Conservation (phyloP, 2,329 filamentous ascomycete genomes). For the Biscogniauxia mediterranea region DNA sequence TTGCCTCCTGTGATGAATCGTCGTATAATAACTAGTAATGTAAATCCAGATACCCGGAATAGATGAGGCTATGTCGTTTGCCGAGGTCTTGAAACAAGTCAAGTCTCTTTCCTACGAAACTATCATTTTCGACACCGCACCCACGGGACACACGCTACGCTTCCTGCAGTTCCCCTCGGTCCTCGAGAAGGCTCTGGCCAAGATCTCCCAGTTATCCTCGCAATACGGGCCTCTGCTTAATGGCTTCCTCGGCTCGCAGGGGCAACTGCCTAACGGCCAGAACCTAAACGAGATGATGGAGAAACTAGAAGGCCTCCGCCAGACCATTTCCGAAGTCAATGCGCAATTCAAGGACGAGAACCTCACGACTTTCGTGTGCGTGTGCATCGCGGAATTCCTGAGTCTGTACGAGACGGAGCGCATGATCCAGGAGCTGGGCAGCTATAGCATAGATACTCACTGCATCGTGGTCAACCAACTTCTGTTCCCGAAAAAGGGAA, state of each 20-base stretch:
- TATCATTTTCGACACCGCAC: constrained; percentile 98
- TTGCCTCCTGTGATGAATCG: not conserved
- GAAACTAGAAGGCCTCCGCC: constrained; percentile 90
- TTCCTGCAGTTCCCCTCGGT: constrained; percentile 98
- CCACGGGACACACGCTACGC: constrained; percentile 94
- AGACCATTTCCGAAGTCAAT: constrained; percentile 95
- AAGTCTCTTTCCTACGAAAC: constrained; percentile 98
- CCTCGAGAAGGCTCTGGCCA: constrained; percentile 96
- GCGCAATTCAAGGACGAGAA: constrained; percentile 96
- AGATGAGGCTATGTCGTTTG: constrained; percentile 99
- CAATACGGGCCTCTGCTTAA: constrained; percentile 97
- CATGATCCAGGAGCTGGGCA: constrained; percentile 97
- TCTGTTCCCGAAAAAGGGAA: constrained; percentile 83
- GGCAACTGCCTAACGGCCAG: constrained; percentile 81
- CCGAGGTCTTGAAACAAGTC: constrained; percentile 98
- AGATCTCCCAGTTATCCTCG: constrained; percentile 87
- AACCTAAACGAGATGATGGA: constrained; percentile 87
- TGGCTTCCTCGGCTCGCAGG: constrained; percentile 79
- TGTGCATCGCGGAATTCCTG: constrained; percentile 97
- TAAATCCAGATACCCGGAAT: constrained; percentile 82
- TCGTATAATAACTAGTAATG: not conserved
- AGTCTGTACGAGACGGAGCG: constrained; percentile 97
- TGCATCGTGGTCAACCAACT: constrained; percentile 98
- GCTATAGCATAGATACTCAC: constrained; percentile 94
- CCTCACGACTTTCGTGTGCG: constrained; percentile 95